Conservation (phyloP, 1,284 basidiomycete genomes). For the Polyporus tsugae region DNA sequence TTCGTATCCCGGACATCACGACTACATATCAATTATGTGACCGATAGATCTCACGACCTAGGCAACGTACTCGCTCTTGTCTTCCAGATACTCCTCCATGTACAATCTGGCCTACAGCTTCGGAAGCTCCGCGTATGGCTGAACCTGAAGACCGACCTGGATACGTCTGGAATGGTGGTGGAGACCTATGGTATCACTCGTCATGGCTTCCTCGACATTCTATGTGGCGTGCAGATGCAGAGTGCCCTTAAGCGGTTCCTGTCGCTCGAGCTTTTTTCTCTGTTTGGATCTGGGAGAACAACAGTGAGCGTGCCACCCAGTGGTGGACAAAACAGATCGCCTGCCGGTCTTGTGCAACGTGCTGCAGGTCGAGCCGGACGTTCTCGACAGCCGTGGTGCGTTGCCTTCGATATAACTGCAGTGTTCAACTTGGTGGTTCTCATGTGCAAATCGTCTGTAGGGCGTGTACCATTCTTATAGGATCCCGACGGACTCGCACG, state of each 20-base stretch:
- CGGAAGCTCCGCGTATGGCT: not conserved
- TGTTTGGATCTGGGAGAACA: not conserved
- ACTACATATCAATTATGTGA: not conserved
- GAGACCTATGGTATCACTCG: not conserved
- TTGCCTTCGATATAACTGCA: not conserved
- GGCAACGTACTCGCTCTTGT: not conserved
- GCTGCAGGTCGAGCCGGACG: not conserved
- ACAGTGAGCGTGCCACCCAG: not conserved
- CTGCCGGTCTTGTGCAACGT: not conserved
- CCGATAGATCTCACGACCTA: not conserved
- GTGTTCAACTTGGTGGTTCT: not conserved
- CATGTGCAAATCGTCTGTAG: not conserved
- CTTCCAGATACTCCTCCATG: not conserved
- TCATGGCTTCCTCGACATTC: not conserved
- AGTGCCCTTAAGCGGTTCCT: not conserved
- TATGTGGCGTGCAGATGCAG: not conserved
- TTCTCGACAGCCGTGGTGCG: not conserved
- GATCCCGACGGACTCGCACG: not conserved
- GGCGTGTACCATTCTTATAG: not conserved
- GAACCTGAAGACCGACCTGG: too few species aligned
- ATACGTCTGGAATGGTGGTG: too few species aligned
- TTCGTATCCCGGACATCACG: not conserved
- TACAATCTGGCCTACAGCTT: not conserved
- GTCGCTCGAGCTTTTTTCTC: not conserved
- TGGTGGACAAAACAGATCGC: not conserved